Base-by-base conservation (phyloP, 2,329 filamentous ascomycete genomes). In the Pseudogymnoascus sp. region DNA sequence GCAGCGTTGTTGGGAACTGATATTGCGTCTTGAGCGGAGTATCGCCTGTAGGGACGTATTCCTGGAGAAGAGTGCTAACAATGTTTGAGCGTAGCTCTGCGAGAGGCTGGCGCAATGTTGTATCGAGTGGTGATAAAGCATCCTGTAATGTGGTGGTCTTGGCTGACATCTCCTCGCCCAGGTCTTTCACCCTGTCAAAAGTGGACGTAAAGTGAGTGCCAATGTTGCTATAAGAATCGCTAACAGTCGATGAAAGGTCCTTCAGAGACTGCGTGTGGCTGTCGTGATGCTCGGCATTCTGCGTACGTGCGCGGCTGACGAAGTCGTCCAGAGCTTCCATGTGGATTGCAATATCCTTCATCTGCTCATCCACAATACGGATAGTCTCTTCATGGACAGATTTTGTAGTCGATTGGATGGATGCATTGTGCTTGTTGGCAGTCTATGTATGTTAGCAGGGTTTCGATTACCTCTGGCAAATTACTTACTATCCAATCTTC, bases 321-420 rank as follows among this genome's bases (percentile, higher is more conserved):
- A 97, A 96, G 68, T 93, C 90, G 70, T 97, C 93, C 7, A 99
- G 82, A 1, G 91, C 90, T 63, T 87, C 85, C 84, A 99, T 93
- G 75, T 97, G 91, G n/a, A 82, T 83, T 65, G 90, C 88, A 72
- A 99, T 88, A 68, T 96, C 90, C 63, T 84, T 83, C 77, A 96
- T 90, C 76, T 99, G 95, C 64, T 89, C 88, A 71, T 93, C 90
- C 11, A 97, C 93, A 64, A 96, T 93, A 6, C 88, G 88, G 31
- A 96, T 86, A 0, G 93, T 97, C 76, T 96, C 90, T 35, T 89
- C 88, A 68, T 99, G 93, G 1, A 97, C 92, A 2, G 90, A 90
- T 69, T 90, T 89, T 0, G 93, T 93, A 0, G 90, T 90, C 7
- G 84, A 82, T 69, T 93, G 90, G 69, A 99, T 93, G 5, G 88